Conservation (phyloP, 495 filamentous ascomycete species). For the Aspergillus nidulans region DNA sequence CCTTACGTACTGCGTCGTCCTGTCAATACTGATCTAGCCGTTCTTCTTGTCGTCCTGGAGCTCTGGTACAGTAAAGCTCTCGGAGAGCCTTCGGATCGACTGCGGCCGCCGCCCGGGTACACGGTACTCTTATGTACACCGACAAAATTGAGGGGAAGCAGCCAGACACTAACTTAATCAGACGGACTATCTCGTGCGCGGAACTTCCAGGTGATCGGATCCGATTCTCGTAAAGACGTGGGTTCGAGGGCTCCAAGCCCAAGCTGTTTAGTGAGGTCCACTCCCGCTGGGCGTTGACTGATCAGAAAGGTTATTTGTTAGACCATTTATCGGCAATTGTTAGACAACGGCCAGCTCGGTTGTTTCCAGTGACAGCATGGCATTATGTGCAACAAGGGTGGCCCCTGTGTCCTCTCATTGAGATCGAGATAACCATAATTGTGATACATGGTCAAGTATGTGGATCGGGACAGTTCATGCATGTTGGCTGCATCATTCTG, state of each 20-base stretch:
- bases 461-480: constrained; percentile 10
- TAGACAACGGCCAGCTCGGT: too few species aligned
- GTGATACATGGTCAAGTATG: neutral
- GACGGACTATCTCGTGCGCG: too few species aligned
- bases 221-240: neutral
- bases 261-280: constrained; percentile 22
- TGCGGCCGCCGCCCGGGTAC: too few species aligned
- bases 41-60: neutral
- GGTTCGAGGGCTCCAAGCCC: neutral
- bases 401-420: neutral
- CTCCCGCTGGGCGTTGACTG: constrained; percentile 20
- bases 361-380: constrained; percentile 3
- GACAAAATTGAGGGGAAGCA: neutral
- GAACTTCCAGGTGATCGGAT: too few species aligned
- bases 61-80: too few species aligned
- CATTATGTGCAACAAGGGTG: constrained; percentile 8
- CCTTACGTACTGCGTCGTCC: neutral
- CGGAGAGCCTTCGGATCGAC: too few species aligned
- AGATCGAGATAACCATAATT: neutral
- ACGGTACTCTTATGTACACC: neutral
- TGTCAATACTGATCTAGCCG: neutral
- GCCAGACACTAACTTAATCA: neutral
- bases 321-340: too few species aligned
- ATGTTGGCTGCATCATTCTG: constrained; percentile 3
- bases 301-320: too few species aligned